Conservation (phyloP, 2,329 filamentous ascomycete species). For the Ascomycota sp. region DNA sequence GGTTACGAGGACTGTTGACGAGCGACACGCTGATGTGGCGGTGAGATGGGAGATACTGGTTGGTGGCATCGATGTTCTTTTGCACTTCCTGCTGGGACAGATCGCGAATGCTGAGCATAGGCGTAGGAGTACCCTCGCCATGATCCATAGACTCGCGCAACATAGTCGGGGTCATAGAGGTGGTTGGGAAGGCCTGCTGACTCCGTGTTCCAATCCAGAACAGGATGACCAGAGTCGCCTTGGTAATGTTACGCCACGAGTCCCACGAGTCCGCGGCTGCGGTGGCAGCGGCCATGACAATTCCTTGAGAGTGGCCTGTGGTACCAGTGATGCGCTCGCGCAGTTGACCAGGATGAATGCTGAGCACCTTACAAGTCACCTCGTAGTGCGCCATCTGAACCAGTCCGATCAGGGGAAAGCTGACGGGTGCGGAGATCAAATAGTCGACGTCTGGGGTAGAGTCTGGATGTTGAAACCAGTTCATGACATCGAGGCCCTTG, state of each 20-base stretch:
- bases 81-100: conserved; percentile 75
- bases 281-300: conserved; percentile 82
- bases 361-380: conserved; percentile 80
- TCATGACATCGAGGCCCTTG: conserved; percentile 88
- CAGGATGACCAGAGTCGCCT: conserved; percentile 69
- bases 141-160: conserved; percentile 85
- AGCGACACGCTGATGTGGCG: conserved; percentile 89
- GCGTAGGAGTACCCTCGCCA: conserved; percentile 86
- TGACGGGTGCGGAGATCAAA: conserved; percentile 83
- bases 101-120: conserved; percentile 95
- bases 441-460: conserved; percentile 88
- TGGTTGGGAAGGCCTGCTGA: conserved; percentile 91
- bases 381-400: conserved; percentile 93
- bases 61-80: conserved; percentile 90
- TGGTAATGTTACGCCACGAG: conserved; percentile 62
- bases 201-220: conserved; percentile 98
- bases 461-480: conserved; percentile 79
- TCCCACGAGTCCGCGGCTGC: conserved; percentile 87
- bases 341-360: conserved; percentile 73
- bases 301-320: conserved; percentile 91
- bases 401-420: conserved; percentile 85
- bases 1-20: conserved; percentile 89
- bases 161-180: conserved; percentile 76
- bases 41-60: conserved; percentile 82
- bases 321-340: conserved; percentile 69